Evolutionary conservation across 2,329 filamentous ascomycete species (phyloP), one percentile per base, ranked within the genome.

Genomic region (Byssoonygena ceratinophila): DNA sequence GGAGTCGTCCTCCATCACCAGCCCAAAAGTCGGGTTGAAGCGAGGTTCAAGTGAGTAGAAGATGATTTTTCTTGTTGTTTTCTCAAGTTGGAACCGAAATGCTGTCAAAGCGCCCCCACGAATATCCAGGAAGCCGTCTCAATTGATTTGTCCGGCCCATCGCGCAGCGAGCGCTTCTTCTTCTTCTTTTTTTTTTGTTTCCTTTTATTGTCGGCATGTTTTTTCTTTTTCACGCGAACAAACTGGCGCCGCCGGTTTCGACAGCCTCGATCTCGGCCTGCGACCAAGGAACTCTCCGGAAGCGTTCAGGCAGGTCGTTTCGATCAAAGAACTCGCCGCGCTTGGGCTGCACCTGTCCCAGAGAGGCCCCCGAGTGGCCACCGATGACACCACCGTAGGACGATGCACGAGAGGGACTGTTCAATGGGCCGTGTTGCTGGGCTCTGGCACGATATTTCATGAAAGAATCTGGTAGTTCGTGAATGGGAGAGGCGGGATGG

Each of bases 251-350:
- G 52, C 90, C 92, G 52, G 87, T 92, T 80, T 96, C 89, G 64
- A 98, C 80, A 20, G 89, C 90, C 70, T 97, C 92, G 55, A 98
- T 98, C 79, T 98, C 92, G 40, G 83, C 82, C 61, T 83, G 71
- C 34, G 80, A 83, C 72, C 90, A 85, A 11, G 81, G 78, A 46
- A 80, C 74, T 59, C 88, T 80, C 64, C 83, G 81, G 79, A 96
- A 98, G 62, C 91, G 81, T 57, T 76, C 68, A 16, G 92, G 91
- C 22, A 98, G 82, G 72, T 98, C 86, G 61, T 81, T 86, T 61
- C 89, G 82, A 70, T 97, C 92, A 67, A 95, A 96, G 70, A 78
- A 88, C 68, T 87, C 74, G 60, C 91, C 91, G 63, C 81, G 71
- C 55, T 78, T 77, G 34, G 90, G 78, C 59, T 78, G 67, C 56